phyloP scores from a whole-genome alignment of 192 early-diverging fungal genomes.

The Gigaspora rosea region DNA sequence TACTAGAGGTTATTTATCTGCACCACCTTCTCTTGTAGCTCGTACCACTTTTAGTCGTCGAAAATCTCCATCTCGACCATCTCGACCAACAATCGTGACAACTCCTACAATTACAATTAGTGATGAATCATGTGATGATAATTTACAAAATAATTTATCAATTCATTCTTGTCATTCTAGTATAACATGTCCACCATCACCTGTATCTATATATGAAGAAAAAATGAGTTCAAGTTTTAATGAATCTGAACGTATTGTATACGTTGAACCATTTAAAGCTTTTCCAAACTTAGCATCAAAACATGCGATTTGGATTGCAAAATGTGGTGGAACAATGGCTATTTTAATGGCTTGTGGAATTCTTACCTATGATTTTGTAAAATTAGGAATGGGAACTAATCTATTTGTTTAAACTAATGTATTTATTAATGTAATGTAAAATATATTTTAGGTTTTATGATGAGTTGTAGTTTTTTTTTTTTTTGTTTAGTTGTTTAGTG shows the following conservation, averaged over 20 bases:
- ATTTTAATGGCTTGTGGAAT: constrained; percentile 46
- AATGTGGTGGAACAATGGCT: constrained; percentile 34
- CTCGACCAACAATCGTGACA: not conserved
- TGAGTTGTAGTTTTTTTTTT: no score
- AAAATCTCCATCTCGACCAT: not conserved
- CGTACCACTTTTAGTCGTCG: constrained; percentile 4
- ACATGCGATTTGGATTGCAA: constrained; percentile 35
- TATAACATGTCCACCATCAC: not conserved
- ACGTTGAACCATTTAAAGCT: constrained; percentile 29
- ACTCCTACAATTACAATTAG: not conserved
- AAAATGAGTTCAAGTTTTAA: not conserved
- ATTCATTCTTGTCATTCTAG: not conserved
- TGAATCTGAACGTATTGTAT: constrained; percentile 18
- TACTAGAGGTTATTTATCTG: not conserved
- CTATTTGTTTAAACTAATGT: constrained; percentile 24
- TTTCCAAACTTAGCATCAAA: constrained; percentile 25
- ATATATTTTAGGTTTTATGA: no score
- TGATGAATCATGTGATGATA: not conserved
- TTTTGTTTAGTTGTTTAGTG: no score
- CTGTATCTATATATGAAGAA: not conserved
- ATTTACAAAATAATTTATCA: not conserved
- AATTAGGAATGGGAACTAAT: constrained; percentile 48
- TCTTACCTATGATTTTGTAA: constrained; percentile 55
- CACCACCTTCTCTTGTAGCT: not conserved
- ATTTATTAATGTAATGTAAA: no score